Conservation (phyloP, 2,329 filamentous ascomycete species). For the Xylariaceae sp. region DNA sequence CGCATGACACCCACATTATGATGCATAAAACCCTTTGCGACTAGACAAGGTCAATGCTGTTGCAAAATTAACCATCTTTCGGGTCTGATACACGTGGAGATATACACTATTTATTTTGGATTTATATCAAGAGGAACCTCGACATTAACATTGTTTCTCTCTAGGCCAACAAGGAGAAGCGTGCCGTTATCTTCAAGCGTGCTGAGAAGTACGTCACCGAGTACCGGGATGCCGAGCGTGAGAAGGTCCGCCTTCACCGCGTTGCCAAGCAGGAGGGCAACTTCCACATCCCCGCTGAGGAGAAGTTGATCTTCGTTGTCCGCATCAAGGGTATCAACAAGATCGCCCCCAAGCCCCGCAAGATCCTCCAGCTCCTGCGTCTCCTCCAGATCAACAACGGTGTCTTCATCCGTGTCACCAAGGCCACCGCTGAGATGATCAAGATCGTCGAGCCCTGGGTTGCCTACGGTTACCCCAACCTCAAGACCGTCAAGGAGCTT, state of each 20-base stretch:
- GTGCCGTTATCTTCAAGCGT: conserved; percentile 98
- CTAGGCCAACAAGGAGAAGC: conserved; percentile 98
- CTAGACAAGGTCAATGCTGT: conserved; percentile 99
- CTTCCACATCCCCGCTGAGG: conserved; percentile 91
- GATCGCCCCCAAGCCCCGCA: conserved; percentile 99
- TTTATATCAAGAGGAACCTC: background rate
- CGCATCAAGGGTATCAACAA: conserved; percentile 99
- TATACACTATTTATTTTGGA: background rate
- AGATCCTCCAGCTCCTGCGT: conserved; percentile 98
- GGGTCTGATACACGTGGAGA: conserved; percentile 69
- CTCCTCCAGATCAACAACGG: conserved; percentile 99
- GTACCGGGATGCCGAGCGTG: conserved; percentile 96
- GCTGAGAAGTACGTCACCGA: conserved; percentile 99
- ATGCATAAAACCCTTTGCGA: conserved; percentile 86
- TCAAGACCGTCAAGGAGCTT: conserved; percentile 98
- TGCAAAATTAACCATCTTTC: conserved; percentile 99
- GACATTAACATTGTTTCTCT: conserved; percentile 35
- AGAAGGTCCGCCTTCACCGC: conserved; percentile 92
- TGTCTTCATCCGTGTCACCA: conserved; percentile 95
- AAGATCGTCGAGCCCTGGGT: conserved; percentile 99
- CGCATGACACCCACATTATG: conserved; percentile 46
- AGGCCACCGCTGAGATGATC: conserved; percentile 95
- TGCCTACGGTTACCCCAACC: conserved; percentile 98
- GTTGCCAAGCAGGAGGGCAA: conserved; percentile 86
- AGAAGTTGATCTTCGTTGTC: conserved; percentile 95